phyloP scores from a whole-genome alignment of 257 asterid species.

The Coffea canephora region DNA sequence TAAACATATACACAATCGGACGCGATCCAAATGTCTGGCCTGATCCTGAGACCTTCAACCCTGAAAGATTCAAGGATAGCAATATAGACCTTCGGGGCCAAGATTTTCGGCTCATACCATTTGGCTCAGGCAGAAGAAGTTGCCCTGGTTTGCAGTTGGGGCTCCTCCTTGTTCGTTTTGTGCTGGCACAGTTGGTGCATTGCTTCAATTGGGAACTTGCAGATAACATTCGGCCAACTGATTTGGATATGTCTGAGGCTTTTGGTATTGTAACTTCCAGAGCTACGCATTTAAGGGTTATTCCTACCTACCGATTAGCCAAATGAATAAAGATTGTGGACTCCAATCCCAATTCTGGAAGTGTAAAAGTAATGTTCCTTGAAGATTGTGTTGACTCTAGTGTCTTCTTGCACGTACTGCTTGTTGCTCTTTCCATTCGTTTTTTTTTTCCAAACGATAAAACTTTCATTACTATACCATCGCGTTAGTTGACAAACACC shows the following conservation, averaged over 20 bases:
- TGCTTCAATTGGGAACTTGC: constrained; percentile 31
- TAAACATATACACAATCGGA: constrained; percentile 23
- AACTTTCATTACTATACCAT: too few species aligned
- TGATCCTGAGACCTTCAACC: constrained; percentile 25
- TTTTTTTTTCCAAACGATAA: too few species aligned
- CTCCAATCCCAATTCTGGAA: not conserved
- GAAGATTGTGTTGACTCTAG: too few species aligned
- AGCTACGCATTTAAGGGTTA: constrained; percentile 17
- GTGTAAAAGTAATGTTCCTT: not conserved
- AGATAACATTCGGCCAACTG: constrained; percentile 18
- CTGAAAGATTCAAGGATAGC: constrained; percentile 21
- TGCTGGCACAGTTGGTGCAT: constrained; percentile 29
- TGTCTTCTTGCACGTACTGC: too few species aligned
- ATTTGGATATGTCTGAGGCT: constrained; percentile 30
- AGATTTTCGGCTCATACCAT: constrained; percentile 28
- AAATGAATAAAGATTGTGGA: not conserved
- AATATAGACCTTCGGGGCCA: constrained; percentile 23
- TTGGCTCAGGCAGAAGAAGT: constrained; percentile 31
- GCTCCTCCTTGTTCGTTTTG: constrained; percentile 13
- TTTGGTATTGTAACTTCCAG: constrained; percentile 27
- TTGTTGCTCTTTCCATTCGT: too few species aligned
- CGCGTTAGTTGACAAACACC: too few species aligned
- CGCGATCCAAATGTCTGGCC: constrained; percentile 27
- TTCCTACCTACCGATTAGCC: not conserved
- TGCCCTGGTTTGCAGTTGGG: constrained; percentile 32